phyloP scores from a whole-genome alignment of 2,329 filamentous ascomycete genomes.

The Zymoseptoria pseudotritici region DNA sequence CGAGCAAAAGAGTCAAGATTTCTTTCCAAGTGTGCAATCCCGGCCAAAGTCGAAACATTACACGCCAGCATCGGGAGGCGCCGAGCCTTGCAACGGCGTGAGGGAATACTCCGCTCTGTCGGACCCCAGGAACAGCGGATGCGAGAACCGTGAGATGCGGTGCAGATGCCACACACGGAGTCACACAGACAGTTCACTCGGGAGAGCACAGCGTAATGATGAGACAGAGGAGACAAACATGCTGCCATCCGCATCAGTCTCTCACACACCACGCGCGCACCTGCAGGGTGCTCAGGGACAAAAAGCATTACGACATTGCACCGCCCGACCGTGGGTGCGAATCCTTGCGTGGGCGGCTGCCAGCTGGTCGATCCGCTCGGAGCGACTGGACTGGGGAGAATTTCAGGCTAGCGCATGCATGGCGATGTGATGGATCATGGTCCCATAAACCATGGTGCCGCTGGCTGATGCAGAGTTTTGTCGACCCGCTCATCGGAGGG shows the following conservation, averaged over 20 bases:
- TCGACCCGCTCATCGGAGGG: background rate
- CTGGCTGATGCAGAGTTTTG: background rate
- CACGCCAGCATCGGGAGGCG: background rate
- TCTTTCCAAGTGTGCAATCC: background rate
- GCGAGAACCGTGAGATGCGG: background rate
- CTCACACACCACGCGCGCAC: background rate
- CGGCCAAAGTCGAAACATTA: background rate
- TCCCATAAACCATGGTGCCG: too few species aligned
- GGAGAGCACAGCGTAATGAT: background rate
- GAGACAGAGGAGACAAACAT: background rate
- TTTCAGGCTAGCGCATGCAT: background rate
- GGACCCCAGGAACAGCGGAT: background rate
- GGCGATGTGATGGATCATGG: background rate
- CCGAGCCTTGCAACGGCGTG: background rate
- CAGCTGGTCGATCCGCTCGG: background rate
- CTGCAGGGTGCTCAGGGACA: background rate
- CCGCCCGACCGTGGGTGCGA: background rate
- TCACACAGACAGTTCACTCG: background rate
- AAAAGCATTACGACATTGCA: conserved; percentile 7
- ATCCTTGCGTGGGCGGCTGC: background rate
- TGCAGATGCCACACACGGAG: background rate
- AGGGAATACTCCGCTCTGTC: background rate
- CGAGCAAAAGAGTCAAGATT: background rate
- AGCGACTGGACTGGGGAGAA: conserved; percentile 1
- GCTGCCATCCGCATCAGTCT: background rate